Conservation (phyloP, 2,329 filamentous ascomycete genomes). For the Hymenotorrendiella dingleyae region DNA sequence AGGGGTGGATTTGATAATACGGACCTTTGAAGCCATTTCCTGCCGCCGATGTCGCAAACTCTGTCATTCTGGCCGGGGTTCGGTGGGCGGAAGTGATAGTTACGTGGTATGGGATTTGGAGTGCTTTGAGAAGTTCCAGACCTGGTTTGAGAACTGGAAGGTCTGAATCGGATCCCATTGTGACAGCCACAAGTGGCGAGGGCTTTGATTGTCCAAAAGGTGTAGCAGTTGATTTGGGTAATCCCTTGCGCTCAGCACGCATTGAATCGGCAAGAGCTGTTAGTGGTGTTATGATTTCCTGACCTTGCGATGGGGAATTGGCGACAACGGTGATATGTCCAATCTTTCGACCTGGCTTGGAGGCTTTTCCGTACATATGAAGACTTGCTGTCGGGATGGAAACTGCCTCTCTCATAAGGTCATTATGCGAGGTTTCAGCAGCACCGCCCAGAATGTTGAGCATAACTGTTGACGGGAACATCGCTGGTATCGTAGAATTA, state of each 20-base stretch:
- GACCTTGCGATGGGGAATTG: constrained; percentile 60
- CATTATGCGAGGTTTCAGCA: constrained; percentile 55
- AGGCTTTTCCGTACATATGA: constrained; percentile 88
- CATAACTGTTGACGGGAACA: constrained; percentile 55
- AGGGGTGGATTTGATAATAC: no score
- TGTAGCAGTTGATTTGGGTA: no score
- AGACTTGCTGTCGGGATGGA: constrained; percentile 55
- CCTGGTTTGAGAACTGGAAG: constrained; percentile 72
- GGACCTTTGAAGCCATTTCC: constrained; percentile 24
- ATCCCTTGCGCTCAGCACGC: constrained; percentile 43
- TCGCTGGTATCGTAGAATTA: constrained; percentile 32
- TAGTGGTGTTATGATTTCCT: constrained; percentile 62
- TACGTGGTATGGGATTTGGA: constrained; percentile 65
- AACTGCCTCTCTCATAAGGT: constrained; percentile 47
- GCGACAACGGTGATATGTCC: constrained; percentile 84
- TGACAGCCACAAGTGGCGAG: constrained; percentile 50
- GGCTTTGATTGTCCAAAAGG: constrained; percentile 33
- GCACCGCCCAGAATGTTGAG: constrained; percentile 73
- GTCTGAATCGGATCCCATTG: constrained; percentile 73
- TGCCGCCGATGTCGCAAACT: constrained; percentile 44
- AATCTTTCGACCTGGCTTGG: constrained; percentile 87
- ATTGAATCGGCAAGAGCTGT: constrained; percentile 59
- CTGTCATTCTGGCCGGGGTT: constrained; percentile 64
- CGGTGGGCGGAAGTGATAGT: constrained; percentile 77
- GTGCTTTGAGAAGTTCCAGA: constrained; percentile 36